A percentile compares a stretch with the other conserved stretches of the same genome.
phyloP scores from a whole-genome alignment of 2,329 filamentous ascomycete genomes.

The Aspergillus sp. region DNA sequence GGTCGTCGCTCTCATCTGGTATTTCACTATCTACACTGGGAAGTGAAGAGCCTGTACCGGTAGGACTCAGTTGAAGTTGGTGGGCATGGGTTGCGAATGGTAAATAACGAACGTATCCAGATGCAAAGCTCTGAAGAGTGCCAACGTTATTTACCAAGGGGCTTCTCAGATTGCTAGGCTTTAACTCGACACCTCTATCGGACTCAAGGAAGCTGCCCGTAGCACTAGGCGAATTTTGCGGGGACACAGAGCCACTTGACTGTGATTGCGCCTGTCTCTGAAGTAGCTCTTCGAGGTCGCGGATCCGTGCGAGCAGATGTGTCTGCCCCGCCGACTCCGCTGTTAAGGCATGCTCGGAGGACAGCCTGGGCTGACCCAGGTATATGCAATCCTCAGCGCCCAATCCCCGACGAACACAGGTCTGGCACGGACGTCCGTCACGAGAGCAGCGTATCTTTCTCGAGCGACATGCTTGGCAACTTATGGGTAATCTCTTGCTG shows the following conservation, averaged over 20 bases:
- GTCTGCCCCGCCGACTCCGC: constrained; percentile 31
- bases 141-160: constrained; percentile 32
- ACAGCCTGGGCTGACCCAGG: constrained; percentile 37
- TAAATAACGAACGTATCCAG: constrained; percentile 41
- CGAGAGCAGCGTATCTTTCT: constrained; percentile 46
- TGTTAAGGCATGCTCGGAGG: constrained; percentile 26
- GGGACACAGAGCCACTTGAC: constrained; percentile 26
- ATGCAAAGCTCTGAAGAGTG: constrained; percentile 33
- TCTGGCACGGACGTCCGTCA: constrained; percentile 42
- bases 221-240: constrained; percentile 30
- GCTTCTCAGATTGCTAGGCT: constrained; percentile 22
- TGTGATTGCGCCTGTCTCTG: constrained; percentile 34
- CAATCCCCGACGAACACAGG: constrained; percentile 42
- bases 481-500: constrained; percentile 42
- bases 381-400: constrained; percentile 42
- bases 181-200: constrained; percentile 23
- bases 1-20: constrained; percentile 34
- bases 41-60: constrained; percentile 29
- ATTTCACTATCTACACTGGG: constrained; percentile 30
- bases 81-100: constrained; percentile 37
- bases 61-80: constrained; percentile 32
- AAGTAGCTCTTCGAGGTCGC: constrained; percentile 39
- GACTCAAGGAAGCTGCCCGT: constrained; percentile 31
- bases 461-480: constrained; percentile 44
- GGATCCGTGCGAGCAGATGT: constrained; percentile 38